These are phyloP conservation scores for Amanita rubescens DNA, from an alignment of 768 basidiomycete species.

Conservation along the genomic window DNA sequence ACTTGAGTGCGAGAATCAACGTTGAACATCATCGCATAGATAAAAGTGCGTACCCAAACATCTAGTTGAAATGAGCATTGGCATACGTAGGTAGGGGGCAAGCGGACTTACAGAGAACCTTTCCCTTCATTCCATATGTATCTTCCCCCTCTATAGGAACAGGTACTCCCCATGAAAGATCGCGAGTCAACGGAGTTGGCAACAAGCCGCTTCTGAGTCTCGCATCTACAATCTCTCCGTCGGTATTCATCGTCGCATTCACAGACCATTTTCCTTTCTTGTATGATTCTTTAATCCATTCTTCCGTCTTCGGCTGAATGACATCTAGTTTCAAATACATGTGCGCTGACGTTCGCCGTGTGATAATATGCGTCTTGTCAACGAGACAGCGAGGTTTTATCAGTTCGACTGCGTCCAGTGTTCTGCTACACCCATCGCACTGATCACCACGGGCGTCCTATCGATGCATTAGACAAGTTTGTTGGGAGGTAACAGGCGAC, in stretches of 20 bases:
- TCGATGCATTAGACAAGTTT: not conserved
- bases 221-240: constrained; percentile 85
- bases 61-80: constrained; percentile 36
- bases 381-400: constrained; percentile 93
- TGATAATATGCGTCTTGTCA: constrained; percentile 70
- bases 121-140: constrained; percentile 80
- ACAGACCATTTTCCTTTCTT: constrained; percentile 86
- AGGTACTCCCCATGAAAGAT: constrained; percentile 93
- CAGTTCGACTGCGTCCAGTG: constrained; percentile 89
- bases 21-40: not conserved
- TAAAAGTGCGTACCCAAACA: constrained; percentile 71
- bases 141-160: constrained; percentile 77
- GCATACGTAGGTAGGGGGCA: not conserved
- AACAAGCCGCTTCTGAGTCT: constrained; percentile 79
- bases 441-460: constrained; percentile 98
- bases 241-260: constrained; percentile 83
- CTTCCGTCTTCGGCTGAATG: constrained; percentile 76
- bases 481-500: constrained; percentile 12
- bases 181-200: constrained; percentile 88
- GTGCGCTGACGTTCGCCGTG: constrained; percentile 73
- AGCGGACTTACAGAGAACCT: constrained; percentile 83
- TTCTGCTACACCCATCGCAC: constrained; percentile 90
- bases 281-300: constrained; percentile 80
- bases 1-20: constrained; percentile 42
- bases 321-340: constrained; percentile 86